These are phyloP conservation scores for Fistulinella prunicolor DNA, from an alignment of 768 basidiomycete genomes.

Conservation along the genomic window DNA sequence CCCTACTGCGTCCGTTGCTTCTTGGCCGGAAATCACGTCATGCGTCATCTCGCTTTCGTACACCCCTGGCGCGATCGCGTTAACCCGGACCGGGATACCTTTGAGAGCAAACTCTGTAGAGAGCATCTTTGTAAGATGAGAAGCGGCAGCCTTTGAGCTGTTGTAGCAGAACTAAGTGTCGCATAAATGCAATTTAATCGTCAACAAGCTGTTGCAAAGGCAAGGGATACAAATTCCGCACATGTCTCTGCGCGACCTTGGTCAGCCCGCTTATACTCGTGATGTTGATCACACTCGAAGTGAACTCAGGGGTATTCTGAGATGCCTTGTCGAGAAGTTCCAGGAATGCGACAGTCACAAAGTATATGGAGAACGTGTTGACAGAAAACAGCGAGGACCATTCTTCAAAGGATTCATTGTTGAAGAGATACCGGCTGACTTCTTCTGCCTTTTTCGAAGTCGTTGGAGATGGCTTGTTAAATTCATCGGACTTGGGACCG, in stretches of 20 bases:
- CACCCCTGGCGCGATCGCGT: conserved; percentile 73
- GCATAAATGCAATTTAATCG: not conserved
- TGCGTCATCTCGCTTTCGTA: conserved; percentile 75
- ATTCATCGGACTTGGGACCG: conserved; percentile 60
- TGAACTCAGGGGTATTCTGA: conserved; percentile 52
- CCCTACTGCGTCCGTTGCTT: conserved; percentile 51
- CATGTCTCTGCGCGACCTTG: conserved; percentile 74
- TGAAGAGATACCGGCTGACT: conserved; percentile 66
- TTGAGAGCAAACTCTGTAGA: conserved; percentile 74
- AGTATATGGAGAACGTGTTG: conserved; percentile 77
- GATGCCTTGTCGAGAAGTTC: conserved; percentile 73
- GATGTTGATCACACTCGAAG: conserved; percentile 70
- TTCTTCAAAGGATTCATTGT: conserved; percentile 57
- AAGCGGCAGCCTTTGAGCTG: conserved; percentile 73
- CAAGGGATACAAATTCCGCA: conserved; percentile 35
- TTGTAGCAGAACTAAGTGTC: conserved; percentile 71
- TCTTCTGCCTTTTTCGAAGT: conserved; percentile 62
- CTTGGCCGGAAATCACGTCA: conserved; percentile 44
- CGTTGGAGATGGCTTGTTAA: conserved; percentile 53
- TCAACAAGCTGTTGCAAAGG: not conserved
- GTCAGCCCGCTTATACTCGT: conserved; percentile 73
- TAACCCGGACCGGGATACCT: conserved; percentile 64
- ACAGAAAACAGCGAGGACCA: conserved; percentile 63
- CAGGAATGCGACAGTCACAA: conserved; percentile 72
- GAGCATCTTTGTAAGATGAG: conserved; percentile 74